Base-by-base conservation (phyloP, 208 protist genomes). In the Trichomonas vaginalis region DNA sequence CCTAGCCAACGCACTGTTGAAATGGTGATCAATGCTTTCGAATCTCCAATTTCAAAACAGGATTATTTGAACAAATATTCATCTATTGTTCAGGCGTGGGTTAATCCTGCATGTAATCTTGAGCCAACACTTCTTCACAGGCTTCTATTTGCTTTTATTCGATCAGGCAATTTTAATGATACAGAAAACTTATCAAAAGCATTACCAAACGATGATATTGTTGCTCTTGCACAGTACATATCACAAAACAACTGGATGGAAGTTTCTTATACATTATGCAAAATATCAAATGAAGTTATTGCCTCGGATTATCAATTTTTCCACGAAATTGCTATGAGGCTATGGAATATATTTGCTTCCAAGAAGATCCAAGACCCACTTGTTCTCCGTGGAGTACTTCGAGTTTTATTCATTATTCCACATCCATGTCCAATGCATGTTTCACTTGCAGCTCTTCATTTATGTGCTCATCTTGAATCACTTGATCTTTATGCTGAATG, bases 271-370 rank as follows among this genome's bases (percentile, higher is more conserved):
- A 14, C 46, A 39, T 15, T 92, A 15, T 49, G 6, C 0, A 10
- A 14, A 1, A 17, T 92, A 35, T 51, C 86, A 17, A 92, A 92
- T 48, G 86, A 92, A 56, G 42, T n/a, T 32, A 92, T 92, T 10
- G 23, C 86, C 35, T 23, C 46, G 35, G 86, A 92, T 92, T 92
- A 51, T 51, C 86, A 92, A 92, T 92, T 92, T 39, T 92, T 45
- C 15, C 12, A 51, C 37, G 86, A 51, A 51, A 42, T 45, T 56
- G 40, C 86, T 39, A 48, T 92, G n/a, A 48, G 45, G 39, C 42
- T 92, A 27, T 92, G 40, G 40, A 92, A 92, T 51, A 42, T 42
- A 0, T 92, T 51, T 92, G 42, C 86, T 17, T 39, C 1, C 27
- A 45, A 45, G 6, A 51, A 92, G 45, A 92, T 92, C 17, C 6